phyloP scores from a whole-genome alignment of 1,139 yeast genomes.

The Tardiomyces digboiensis region DNA sequence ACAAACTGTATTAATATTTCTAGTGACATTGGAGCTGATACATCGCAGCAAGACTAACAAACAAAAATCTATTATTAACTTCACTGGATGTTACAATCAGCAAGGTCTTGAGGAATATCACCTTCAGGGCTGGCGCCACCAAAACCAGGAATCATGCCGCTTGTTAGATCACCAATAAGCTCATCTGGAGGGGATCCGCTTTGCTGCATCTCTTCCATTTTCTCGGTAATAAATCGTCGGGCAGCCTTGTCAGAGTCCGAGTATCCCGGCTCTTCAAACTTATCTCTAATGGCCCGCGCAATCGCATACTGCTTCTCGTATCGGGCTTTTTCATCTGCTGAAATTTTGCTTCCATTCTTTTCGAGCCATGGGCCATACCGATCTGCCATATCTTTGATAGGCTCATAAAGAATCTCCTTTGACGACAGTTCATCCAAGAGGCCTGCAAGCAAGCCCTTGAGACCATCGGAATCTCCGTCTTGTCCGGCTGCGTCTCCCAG shows the following conservation, averaged over 20 bases:
- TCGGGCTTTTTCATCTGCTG: constrained; percentile 23
- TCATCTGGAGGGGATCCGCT: constrained; percentile 87
- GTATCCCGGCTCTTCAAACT: constrained; percentile 49
- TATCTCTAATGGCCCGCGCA: constrained; percentile 39
- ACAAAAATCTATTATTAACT: no score
- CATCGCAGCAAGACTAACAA: no score
- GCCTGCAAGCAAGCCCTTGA: constrained; percentile 57
- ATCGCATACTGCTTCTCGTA: constrained; percentile 27
- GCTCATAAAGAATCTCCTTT: constrained; percentile 81
- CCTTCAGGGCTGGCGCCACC: constrained; percentile 2
- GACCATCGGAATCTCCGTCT: constrained; percentile 36
- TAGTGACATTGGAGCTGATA: no score
- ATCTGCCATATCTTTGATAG: constrained; percentile 68
- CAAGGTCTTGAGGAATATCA: not conserved
- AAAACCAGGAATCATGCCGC: constrained; percentile 42
- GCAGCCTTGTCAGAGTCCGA: constrained; percentile 41
- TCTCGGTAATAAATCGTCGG: constrained; percentile 44
- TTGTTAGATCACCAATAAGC: constrained; percentile 55
- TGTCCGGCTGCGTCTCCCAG: constrained; percentile 47
- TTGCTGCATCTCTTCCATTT: constrained; percentile 44
- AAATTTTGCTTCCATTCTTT: constrained; percentile 33
- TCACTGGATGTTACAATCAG: constrained; percentile 1
- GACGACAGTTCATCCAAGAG: constrained; percentile 81
- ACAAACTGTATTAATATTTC: no score
- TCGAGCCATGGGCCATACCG: constrained; percentile 54